Evolutionary conservation across 2,329 filamentous ascomycete genomes (phyloP), one percentile per base, ranked within the genome.

Genomic region (Alternaria gansuensis): DNA sequence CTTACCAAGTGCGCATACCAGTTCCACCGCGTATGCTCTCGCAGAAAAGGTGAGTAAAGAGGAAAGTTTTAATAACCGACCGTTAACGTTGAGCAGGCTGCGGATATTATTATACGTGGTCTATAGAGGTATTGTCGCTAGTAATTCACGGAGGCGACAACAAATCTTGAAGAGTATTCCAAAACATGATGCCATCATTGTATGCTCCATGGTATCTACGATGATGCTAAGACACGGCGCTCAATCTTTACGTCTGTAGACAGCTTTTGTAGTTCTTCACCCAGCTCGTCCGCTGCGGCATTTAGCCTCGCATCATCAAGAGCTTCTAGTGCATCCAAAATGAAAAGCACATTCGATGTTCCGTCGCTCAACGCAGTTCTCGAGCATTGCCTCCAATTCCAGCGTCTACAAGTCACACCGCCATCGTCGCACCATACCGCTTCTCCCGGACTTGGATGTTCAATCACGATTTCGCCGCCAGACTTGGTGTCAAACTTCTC

Each of bases 371-470:
- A 61, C 3, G 71, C 75, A 3, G 77, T 79, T 24, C 77, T 57
- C 1, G 73, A 67, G 24, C 77, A 74, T 59, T 79, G 77, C 24
- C 78, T 60, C 77, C 78, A 79, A 60, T 79, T 79, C 78, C 76
- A 79, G 6, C 75, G 54, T 7, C 78, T 70, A 52, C 77, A 80
- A 13, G 77, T 79, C 9, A 80, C 70, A 0, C 76, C 77, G 1
- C 54, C 65, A 10, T 73, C 65, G 53, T 80, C 78, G 55, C 77
- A 78, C 78, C 77, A 79, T 9, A 79, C 71, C 1, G 75, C 76
- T 59, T 80, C 78, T 1, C 77, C 78, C 1, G 54, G 54, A 10
- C 67, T 66, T 2, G 72, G 68, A 28, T 36, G 8, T 14, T 73
- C 68, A 14, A 56, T 57, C 1, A 69, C 63, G 5, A 56, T 54